phyloP scores from a whole-genome alignment of 768 basidiomycete species.

The Lactarius vividus region DNA sequence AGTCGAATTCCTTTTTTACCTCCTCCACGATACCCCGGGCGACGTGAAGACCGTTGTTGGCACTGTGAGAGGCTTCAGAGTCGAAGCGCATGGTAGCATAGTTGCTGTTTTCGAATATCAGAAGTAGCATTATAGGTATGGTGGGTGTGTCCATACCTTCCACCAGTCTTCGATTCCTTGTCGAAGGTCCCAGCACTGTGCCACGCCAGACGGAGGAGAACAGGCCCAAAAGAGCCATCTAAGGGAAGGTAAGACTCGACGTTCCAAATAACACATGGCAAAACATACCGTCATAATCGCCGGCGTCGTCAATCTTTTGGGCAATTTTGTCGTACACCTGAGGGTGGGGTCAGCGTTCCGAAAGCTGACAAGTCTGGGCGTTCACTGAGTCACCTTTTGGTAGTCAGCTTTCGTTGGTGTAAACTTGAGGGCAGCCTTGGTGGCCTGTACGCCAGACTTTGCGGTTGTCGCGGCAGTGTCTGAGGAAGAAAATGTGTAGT shows the following conservation, averaged over 20 bases:
- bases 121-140: constrained; percentile 17
- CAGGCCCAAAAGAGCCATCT: constrained; percentile 90
- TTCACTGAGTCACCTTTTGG: constrained; percentile 59
- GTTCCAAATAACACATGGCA: background rate
- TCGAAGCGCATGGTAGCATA: constrained; percentile 98
- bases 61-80: constrained; percentile 80
- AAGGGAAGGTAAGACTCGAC: constrained; percentile 24
- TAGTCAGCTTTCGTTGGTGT: constrained; percentile 81
- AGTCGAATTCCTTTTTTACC: constrained; percentile 81
- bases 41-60: constrained; percentile 78
- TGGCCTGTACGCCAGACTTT: constrained; percentile 60
- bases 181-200: constrained; percentile 93
- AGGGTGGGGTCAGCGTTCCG: background rate
- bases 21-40: constrained; percentile 84
- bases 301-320: constrained; percentile 62
- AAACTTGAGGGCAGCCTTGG: constrained; percentile 66
- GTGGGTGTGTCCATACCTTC: constrained; percentile 50
- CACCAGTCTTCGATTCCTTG: constrained; percentile 70
- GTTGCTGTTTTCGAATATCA: constrained; percentile 54
- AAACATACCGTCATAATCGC: constrained; percentile 82
- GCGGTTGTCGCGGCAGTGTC: constrained; percentile 52
- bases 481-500: constrained; percentile 53
- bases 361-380: background rate
- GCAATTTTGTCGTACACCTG: constrained; percentile 92
- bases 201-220: constrained; percentile 90